These are phyloP conservation scores for Suillus subaureus DNA, from an alignment of 768 basidiomycete species.

Conservation along the genomic window DNA sequence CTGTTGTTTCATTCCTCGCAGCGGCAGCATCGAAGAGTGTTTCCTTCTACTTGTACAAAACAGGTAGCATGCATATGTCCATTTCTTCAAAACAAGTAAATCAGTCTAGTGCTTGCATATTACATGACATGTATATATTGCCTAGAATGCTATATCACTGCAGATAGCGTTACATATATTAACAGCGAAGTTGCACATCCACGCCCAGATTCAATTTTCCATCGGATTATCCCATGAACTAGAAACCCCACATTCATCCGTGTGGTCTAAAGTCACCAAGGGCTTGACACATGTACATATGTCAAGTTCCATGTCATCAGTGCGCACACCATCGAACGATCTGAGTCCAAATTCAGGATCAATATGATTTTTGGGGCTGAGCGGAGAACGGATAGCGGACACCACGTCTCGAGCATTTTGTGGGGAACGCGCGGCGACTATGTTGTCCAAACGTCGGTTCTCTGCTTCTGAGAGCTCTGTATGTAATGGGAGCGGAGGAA, in stretches of 20 bases:
- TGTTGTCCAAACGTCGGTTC: conserved; percentile 26
- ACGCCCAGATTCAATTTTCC: conserved; percentile 14
- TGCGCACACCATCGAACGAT: not conserved
- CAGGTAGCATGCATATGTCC: not conserved
- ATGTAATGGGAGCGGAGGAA: not conserved
- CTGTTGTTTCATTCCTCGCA: not conserved
- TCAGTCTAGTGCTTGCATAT: not conserved
- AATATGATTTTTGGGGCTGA: conserved; percentile 23
- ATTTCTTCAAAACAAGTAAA: not conserved
- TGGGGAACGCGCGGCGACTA: conserved; percentile 19
- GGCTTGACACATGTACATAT: conserved; percentile 31
- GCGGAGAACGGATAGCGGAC: conserved; percentile 24
- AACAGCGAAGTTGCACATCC: not conserved
- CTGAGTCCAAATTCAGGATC: conserved; percentile 25
- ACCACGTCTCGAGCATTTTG: conserved; percentile 18
- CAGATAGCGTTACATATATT: not conserved
- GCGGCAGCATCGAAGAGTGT: not conserved
- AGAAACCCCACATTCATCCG: conserved; percentile 7
- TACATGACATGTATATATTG: not conserved
- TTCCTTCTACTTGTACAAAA: too few relatives aligned
- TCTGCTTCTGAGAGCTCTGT: conserved; percentile 30
- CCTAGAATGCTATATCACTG: not conserved
- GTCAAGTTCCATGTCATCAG: conserved; percentile 30
- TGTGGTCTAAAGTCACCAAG: conserved; percentile 29
- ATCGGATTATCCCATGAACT: conserved; percentile 20